phyloP scores from a whole-genome alignment of 495 filamentous ascomycete genomes.

The Pseudomonodictys pantanalensis region DNA sequence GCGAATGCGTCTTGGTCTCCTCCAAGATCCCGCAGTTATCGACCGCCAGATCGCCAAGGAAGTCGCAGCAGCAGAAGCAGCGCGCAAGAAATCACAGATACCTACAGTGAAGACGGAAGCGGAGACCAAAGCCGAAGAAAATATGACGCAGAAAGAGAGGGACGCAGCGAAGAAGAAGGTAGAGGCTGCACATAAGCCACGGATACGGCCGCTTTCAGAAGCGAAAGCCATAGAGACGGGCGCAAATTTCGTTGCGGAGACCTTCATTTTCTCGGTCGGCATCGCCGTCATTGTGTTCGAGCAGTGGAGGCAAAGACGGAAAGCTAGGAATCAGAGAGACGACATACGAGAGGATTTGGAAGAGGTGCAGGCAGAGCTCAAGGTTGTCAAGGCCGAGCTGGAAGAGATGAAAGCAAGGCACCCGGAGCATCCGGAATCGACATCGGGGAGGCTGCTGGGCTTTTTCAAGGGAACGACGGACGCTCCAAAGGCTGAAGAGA shows the following conservation, averaged over 20 bases:
- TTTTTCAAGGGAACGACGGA: slow-evolving; percentile 13
- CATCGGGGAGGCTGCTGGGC: slow-evolving; percentile 1
- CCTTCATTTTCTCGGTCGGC: slow-evolving; percentile 82
- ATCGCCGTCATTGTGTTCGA: slow-evolving; percentile 78
- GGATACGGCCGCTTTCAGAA: slow-evolving; percentile 79
- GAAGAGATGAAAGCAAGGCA: slow-evolving; percentile 18
- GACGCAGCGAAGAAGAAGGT: slow-evolving; percentile 49
- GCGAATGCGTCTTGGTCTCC: slow-evolving; percentile 77
- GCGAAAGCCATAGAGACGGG: slow-evolving; percentile 93
- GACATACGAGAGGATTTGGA: slow-evolving; percentile 66
- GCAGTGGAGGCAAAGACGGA: slow-evolving; percentile 67
- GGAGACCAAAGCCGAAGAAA: slow-evolving; percentile 55
- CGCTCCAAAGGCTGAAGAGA: neutral
- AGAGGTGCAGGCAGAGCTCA: slow-evolving; percentile 48
- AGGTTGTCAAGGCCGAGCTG: slow-evolving; percentile 23
- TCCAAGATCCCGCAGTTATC: slow-evolving; percentile 71
- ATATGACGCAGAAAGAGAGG: slow-evolving; percentile 43
- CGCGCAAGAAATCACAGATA: slow-evolving; percentile 59
- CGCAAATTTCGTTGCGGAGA: slow-evolving; percentile 89
- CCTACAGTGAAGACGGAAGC: slow-evolving; percentile 81
- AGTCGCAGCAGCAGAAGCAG: slow-evolving; percentile 48
- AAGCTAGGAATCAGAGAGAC: slow-evolving; percentile 72
- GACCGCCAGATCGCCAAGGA: slow-evolving; percentile 51
- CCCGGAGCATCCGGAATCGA: neutral
- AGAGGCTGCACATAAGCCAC: slow-evolving; percentile 42